These are phyloP conservation scores for Trichoderma reesei DNA, from an alignment of 495 filamentous ascomycete genomes.

Conservation along the genomic window DNA sequence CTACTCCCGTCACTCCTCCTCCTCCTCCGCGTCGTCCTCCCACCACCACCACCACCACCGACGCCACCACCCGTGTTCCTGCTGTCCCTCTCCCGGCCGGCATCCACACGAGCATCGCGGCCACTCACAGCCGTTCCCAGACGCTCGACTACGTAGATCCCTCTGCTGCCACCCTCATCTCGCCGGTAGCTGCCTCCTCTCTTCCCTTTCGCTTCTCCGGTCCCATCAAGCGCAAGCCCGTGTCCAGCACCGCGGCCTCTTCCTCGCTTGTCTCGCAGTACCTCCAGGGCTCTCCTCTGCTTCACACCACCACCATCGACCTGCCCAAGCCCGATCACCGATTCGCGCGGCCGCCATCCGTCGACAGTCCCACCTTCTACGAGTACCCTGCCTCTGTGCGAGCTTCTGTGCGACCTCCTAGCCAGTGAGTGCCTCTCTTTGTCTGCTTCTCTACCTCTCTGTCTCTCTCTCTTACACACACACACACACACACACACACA, in stretches of 20 bases:
- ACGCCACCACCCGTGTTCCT: neutral
- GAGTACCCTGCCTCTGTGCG: conserved; percentile 32
- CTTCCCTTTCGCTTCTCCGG: conserved; percentile 9
- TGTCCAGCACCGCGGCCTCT: conserved; percentile 43
- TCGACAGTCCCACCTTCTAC: conserved; percentile 49
- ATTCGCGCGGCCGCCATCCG: conserved; percentile 39
- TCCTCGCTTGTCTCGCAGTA: conserved; percentile 24
- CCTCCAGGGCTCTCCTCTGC: conserved; percentile 28
- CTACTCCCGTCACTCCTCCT: too few relatives aligned
- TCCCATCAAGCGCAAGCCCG: conserved; percentile 44
- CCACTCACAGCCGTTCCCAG: neutral
- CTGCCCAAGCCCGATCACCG: conserved; percentile 36
- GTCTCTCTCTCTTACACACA: too few relatives aligned
- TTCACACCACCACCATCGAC: conserved; percentile 24
- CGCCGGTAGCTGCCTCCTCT: neutral
- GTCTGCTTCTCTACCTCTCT: neutral
- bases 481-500: too few relatives aligned
- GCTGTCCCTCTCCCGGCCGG: too few relatives aligned
- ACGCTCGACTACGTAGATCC: neutral
- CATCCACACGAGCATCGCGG: conserved; percentile 4
- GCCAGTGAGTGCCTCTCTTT: conserved; percentile 1
- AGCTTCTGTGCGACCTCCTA: neutral
- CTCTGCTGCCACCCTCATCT: conserved; percentile 3
- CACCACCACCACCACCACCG: neutral
- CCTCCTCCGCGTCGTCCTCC: too few relatives aligned